Conservation (phyloP, 2,329 filamentous ascomycete species). For the Paracoccidioides brasiliensis region DNA sequence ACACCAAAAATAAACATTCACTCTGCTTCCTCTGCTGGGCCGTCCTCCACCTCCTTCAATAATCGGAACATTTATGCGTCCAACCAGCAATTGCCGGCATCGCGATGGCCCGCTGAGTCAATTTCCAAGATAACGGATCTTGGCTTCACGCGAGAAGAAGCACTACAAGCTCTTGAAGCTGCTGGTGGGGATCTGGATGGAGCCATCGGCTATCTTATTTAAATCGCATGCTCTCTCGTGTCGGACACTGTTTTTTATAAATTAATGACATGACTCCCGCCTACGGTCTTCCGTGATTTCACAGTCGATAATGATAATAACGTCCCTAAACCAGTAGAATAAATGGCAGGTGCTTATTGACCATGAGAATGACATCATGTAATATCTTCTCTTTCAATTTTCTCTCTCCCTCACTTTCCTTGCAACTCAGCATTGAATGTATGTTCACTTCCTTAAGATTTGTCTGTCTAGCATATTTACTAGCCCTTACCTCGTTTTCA, state of each 20-base stretch:
- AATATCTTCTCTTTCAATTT: background rate
- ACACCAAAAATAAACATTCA: conserved; percentile 17
- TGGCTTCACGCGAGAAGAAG: conserved; percentile 63
- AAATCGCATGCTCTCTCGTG: conserved; percentile 1
- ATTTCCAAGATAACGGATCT: conserved; percentile 65
- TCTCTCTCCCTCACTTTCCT: background rate
- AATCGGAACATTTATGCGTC: background rate
- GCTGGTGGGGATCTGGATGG: conserved; percentile 76
- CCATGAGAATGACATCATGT: background rate
- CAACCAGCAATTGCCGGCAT: background rate
- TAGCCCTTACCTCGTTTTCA: background rate
- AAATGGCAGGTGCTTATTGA: background rate
- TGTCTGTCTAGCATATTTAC: too few relatives aligned
- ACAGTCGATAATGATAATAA: background rate
- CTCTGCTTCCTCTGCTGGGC: background rate
- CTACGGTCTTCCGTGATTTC: background rate
- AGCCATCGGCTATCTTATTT: conserved; percentile 68
- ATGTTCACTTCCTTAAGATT: too few relatives aligned
- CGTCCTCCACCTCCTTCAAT: background rate
- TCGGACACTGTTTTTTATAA: background rate
- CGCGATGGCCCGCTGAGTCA: conserved; percentile 43
- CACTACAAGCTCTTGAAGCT: conserved; percentile 67
- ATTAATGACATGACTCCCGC: background rate
- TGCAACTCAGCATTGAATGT: background rate
- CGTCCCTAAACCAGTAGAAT: background rate